Evolutionary conservation across 2,329 filamentous ascomycete genomes (phyloP).

Genomic region (Colletotrichum chrysophilum): DNA sequence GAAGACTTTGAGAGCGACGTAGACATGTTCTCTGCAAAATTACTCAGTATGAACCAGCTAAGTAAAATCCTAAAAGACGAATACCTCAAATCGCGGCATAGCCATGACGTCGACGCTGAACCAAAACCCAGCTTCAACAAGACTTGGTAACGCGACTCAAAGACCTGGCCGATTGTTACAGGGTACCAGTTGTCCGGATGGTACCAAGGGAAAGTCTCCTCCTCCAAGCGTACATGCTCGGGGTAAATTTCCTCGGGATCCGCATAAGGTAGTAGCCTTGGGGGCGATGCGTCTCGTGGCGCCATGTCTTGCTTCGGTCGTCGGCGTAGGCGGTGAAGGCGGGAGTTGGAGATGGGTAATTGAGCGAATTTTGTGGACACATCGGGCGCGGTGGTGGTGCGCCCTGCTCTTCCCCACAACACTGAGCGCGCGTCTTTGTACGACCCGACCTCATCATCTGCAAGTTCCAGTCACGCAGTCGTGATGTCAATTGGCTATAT

Average conservation of each 20-base stretch:
- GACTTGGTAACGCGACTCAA: slow-evolving; percentile 27
- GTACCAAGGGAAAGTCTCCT: slow-evolving; percentile 28
- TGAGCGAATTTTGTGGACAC: background rate
- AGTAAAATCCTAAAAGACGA: background rate
- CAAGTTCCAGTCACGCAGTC: background rate
- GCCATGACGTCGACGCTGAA: slow-evolving; percentile 29
- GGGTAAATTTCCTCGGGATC: slow-evolving; percentile 10
- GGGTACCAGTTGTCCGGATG: slow-evolving; percentile 27
- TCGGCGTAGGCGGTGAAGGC: background rate
- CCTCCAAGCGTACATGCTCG: slow-evolving; percentile 21
- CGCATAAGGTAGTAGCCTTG: background rate
- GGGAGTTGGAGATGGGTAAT: background rate
- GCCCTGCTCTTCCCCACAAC: background rate
- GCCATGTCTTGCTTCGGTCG: background rate
- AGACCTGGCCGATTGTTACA: slow-evolving; percentile 25
- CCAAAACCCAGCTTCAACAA: slow-evolving; percentile 31
- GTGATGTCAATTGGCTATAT: background rate
- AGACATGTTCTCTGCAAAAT: background rate
- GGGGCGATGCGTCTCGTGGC: slow-evolving; percentile 1
- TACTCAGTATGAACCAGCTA: background rate
- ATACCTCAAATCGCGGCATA: slow-evolving; percentile 27
- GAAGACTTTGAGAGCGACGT: slow-evolving; percentile 15
- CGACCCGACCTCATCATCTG: background rate
- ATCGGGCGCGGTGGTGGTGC: background rate
- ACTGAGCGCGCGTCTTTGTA: background rate